Evolutionary conservation across 257 asterid genomes (phyloP).

Genomic region (Gentiana macrophylla): DNA sequence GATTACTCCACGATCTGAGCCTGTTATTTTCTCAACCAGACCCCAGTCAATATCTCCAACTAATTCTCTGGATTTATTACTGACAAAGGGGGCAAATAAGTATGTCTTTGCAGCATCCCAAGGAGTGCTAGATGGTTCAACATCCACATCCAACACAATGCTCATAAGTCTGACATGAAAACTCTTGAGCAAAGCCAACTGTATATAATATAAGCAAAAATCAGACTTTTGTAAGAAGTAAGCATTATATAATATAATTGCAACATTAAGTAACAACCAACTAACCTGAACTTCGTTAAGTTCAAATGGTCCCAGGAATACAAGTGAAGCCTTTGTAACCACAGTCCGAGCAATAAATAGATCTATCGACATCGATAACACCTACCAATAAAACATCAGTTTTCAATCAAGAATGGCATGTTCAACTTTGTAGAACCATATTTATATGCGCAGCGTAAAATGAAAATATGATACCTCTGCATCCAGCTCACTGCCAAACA

Average conservation of each 20-base stretch:
- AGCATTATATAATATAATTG: slow-evolving; percentile 5
- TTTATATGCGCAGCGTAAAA: neutral
- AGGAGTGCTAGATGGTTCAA: slow-evolving; percentile 93
- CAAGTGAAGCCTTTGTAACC: slow-evolving; percentile 67
- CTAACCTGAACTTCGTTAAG: slow-evolving; percentile 71
- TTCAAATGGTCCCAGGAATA: slow-evolving; percentile 49
- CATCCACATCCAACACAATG: slow-evolving; percentile 97
- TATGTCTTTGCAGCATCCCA: slow-evolving; percentile 96
- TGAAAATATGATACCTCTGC: slow-evolving; percentile 54
- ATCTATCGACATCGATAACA: slow-evolving; percentile 81
- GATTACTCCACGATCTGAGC: slow-evolving; percentile 76
- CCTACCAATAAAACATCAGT: slow-evolving; percentile 32
- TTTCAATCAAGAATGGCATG: no score
- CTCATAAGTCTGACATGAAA: slow-evolving; percentile 98
- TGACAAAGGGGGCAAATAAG: slow-evolving; percentile 61
- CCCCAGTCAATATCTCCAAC: slow-evolving; percentile 59
- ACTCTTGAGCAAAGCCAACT: slow-evolving; percentile 73
- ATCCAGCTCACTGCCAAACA: slow-evolving; percentile 87
- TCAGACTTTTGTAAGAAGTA: slow-evolving; percentile 11
- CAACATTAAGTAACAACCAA: slow-evolving; percentile 14
- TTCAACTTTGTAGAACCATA: no score
- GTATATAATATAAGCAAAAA: slow-evolving; percentile 14
- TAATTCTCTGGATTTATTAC: slow-evolving; percentile 31
- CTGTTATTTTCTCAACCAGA: slow-evolving; percentile 51
- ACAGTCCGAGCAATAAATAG: slow-evolving; percentile 86